phyloP scores from a whole-genome alignment of 2,329 filamentous ascomycete genomes.

The Lachnellula subtilissima region DNA sequence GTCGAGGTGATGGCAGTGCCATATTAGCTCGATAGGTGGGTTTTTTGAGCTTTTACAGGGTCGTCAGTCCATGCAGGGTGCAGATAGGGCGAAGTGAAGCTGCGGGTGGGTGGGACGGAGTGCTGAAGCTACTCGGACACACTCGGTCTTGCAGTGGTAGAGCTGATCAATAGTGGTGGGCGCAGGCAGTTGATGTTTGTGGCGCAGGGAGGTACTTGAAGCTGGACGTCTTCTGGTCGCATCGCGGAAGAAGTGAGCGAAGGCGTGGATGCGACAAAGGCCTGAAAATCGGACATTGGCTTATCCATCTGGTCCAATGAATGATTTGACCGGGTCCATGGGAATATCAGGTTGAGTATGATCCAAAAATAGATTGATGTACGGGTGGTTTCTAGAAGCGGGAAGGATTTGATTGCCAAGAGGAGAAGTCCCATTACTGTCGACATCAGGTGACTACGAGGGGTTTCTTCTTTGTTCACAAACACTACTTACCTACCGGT shows the following conservation, averaged over 20 bases:
- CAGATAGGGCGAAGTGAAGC: slow-evolving; percentile 10
- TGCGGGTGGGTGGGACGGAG: slow-evolving; percentile 8
- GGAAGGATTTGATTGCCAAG: background rate
- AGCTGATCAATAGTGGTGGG: background rate
- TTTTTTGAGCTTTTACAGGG: slow-evolving; percentile 17
- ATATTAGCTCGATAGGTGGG: slow-evolving; percentile 18
- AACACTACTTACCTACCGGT: no score
- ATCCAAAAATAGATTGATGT: slow-evolving; percentile 8
- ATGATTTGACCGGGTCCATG: slow-evolving; percentile 2
- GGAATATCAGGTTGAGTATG: background rate
- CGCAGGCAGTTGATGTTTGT: background rate
- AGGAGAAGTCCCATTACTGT: background rate
- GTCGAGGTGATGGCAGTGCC: slow-evolving; percentile 24
- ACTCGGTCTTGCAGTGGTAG: slow-evolving; percentile 6
- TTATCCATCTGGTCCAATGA: slow-evolving; percentile 10
- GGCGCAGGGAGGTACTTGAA: slow-evolving; percentile 1
- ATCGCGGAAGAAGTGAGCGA: background rate
- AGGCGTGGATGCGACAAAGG: slow-evolving; percentile 4
- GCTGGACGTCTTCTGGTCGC: background rate
- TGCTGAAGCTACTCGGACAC: slow-evolving; percentile 17
- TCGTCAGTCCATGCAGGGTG: slow-evolving; percentile 22
- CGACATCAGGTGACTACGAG: background rate
- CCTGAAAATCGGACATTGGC: slow-evolving; percentile 7
- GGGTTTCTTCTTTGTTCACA: background rate
- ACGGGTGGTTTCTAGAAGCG: background rate